Evolutionary conservation across 2,329 filamentous ascomycete species (phyloP).

Genomic region (Monosporascus sp.): DNA sequence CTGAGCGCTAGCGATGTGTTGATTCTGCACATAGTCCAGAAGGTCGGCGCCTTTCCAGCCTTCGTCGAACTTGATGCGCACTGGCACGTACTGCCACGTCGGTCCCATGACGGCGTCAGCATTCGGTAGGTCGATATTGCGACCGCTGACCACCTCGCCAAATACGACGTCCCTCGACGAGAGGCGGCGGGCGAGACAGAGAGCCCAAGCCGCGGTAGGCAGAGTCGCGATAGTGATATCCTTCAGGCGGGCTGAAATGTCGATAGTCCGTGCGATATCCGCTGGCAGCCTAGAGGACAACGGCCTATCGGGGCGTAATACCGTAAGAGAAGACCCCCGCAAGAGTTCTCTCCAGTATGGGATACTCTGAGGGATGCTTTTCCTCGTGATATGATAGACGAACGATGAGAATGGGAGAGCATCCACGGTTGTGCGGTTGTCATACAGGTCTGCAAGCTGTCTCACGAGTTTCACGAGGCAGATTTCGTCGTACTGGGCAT

Average conservation of each 20-base stretch:
- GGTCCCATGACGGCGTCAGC: constrained; percentile 57
- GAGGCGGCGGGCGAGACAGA: constrained; percentile 53
- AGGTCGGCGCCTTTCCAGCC: constrained; percentile 48
- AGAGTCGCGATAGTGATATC: constrained; percentile 60
- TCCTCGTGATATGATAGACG: constrained; percentile 36
- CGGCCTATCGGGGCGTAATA: constrained; percentile 34
- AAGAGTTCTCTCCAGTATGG: constrained; percentile 59
- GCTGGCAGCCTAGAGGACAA: constrained; percentile 33
- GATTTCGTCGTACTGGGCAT: constrained; percentile 66
- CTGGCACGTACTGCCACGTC: constrained; percentile 62
- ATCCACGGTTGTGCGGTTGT: constrained; percentile 23
- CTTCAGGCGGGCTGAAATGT: constrained; percentile 42
- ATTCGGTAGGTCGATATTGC: constrained; percentile 51
- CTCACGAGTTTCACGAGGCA: constrained; percentile 57
- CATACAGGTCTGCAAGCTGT: constrained; percentile 52
- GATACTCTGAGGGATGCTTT: constrained; percentile 43
- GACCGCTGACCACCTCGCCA: constrained; percentile 60
- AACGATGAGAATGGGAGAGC: constrained; percentile 42
- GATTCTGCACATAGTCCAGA: constrained; percentile 48
- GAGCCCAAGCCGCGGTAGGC: constrained; percentile 62
- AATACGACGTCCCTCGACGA: constrained; percentile 54
- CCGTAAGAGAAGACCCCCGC: constrained; percentile 45
- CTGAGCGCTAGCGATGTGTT: constrained; percentile 51
- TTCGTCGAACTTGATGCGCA: constrained; percentile 51
- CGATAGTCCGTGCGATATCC: constrained; percentile 36